phyloP scores from a whole-genome alignment of 164 flowering plant species.

The Sedum album region DNA sequence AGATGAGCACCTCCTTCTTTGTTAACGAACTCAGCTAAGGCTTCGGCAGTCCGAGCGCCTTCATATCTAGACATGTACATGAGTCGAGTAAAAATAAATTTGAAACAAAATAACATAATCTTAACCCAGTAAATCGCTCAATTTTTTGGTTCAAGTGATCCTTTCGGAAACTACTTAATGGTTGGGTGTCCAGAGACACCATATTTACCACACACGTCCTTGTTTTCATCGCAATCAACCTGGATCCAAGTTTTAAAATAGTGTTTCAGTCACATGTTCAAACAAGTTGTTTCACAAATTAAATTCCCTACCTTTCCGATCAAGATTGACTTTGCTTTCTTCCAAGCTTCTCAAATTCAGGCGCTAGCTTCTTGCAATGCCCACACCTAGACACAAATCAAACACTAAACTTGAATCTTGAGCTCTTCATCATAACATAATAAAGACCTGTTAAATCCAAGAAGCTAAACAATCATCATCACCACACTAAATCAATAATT shows the following conservation, averaged over 20 bases:
- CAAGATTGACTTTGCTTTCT: conserved; percentile 81
- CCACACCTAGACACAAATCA: conserved; percentile 67
- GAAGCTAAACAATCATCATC: not conserved
- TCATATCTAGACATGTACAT: conserved; percentile 48
- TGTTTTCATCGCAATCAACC: conserved; percentile 50
- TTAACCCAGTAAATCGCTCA: not conserved
- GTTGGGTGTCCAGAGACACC: conserved; percentile 94
- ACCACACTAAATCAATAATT: not conserved
- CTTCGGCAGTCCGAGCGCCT: conserved; percentile 82
- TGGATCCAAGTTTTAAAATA: conserved; percentile 12
- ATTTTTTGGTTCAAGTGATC: conserved; percentile 80
- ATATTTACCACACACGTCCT: conserved; percentile 67
- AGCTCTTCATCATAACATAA: not conserved
- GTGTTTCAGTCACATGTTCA: not conserved
- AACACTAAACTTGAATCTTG: not conserved
- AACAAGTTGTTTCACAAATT: not conserved
- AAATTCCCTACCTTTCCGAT: conserved; percentile 66
- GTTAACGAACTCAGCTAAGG: conserved; percentile 80
- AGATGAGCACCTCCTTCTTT: conserved; percentile 63
- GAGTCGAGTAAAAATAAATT: not conserved
- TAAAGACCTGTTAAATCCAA: not conserved
- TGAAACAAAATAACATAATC: not conserved
- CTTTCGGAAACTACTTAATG: conserved; percentile 88
- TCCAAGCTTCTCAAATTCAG: conserved; percentile 95
- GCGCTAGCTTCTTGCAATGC: conserved; percentile 98